Base-by-base conservation (phyloP, 495 filamentous ascomycete species). In the Emericellopsis terricola region DNA sequence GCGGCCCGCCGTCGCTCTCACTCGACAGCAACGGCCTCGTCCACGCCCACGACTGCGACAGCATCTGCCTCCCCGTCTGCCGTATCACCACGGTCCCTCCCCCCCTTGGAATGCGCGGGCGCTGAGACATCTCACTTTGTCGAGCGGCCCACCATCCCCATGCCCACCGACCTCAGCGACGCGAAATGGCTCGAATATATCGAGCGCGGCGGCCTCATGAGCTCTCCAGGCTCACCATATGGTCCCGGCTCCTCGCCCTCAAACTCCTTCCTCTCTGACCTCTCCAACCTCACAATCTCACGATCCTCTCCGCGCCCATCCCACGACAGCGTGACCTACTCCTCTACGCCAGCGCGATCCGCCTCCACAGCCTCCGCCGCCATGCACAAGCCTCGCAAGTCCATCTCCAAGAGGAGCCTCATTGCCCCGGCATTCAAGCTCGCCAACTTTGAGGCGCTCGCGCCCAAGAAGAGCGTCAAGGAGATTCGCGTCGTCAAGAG, bases 331-430 rank as follows among this genome's bases (percentile, higher is more conserved):
- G 7, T 39, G 36, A 14, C 42, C 34, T 20, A 34, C 20, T 19
- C 46, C 9, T 16, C 44, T 21, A 28, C 48, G 2, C 30, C 37
- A 4, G 17, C 17, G 2, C 21, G 30, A 6, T 20, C 43, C 1
- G 19, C 37, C 2, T 44, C 46, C 9, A 40, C 35, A 13, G 38
- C 35, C 4, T 38, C 39, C 14, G 47, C 46, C 24, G 45, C 48
- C 27, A 50, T 55, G 37, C 43, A 40, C 14, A 53, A 54, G 19
- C 56, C 59, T n/a, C 63, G 60, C 37, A 65, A 55, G 4, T 55
- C 60, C 19, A 53, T 60, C 10, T 50, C 23, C 6, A 26, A 26
- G 23, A 6, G 6, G 23, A 26, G 23, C 23, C 23, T 26, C 23
- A 26, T 26, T 6, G 23, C 23, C 23, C 23, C 23, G 23, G 6